Conservation (phyloP, 371 early-diverging fungal species). For the Capillidium heterosporum region DNA sequence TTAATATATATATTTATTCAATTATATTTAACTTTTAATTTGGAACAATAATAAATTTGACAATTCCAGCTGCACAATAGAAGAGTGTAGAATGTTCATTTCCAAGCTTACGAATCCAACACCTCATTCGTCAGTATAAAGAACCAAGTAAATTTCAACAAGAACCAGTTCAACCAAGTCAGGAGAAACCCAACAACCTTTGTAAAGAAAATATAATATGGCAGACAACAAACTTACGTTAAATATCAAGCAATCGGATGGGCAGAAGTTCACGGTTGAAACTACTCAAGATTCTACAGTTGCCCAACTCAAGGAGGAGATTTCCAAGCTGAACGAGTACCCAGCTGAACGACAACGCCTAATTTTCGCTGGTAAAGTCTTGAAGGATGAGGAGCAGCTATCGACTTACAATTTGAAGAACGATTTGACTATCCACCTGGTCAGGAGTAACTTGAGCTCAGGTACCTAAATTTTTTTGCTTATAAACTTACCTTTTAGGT, state of each 20-base stretch:
- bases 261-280: conserved; percentile 48
- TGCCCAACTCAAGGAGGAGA: conserved; percentile 51
- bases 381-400: conserved; percentile 78
- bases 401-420: conserved; percentile 60
- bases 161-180: background rate
- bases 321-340: conserved; percentile 43
- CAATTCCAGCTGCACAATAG: too few species aligned
- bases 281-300: conserved; percentile 50
- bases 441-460: conserved; percentile 22
- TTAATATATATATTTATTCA: too few species aligned
- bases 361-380: conserved; percentile 83
- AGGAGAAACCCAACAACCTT: too few species aligned
- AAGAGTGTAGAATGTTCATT: too few species aligned
- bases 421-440: conserved; percentile 69
- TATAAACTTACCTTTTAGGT: background rate
- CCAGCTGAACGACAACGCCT: conserved; percentile 73
- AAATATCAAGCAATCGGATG: conserved; percentile 28
- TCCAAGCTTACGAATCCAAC: too few species aligned
- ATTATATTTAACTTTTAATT: too few species aligned
- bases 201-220: too few species aligned
- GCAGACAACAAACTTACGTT: too few species aligned
- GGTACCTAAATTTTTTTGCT: background rate
- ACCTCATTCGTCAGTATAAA: background rate
- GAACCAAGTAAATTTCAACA: background rate
- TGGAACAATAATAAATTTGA: too few species aligned